phyloP scores from a whole-genome alignment of 2,329 filamentous ascomycete genomes.

The Fusarium temperatum region DNA sequence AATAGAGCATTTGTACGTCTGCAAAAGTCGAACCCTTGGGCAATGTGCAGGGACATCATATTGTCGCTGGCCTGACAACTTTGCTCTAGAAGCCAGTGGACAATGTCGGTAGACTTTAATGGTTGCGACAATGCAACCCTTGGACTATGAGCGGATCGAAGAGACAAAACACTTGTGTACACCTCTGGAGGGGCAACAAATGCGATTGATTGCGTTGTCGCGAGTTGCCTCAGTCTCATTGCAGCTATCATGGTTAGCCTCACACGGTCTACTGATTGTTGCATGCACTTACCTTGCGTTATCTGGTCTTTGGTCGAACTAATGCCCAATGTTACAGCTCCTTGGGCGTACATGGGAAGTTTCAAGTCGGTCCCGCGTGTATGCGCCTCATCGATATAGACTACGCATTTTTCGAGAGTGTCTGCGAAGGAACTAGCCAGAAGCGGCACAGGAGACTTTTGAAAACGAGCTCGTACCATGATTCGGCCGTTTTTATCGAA shows the following conservation, averaged over 20 bases:
- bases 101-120: conserved; percentile 30
- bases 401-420: conserved; percentile 59
- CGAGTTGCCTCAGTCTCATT: conserved; percentile 70
- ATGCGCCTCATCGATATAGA: conserved; percentile 70
- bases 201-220: conserved; percentile 61
- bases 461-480: conserved; percentile 33
- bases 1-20: conserved; percentile 60
- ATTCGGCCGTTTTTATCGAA: conserved; percentile 52
- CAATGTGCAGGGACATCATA: conserved; percentile 64
- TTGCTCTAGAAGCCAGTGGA: conserved; percentile 71
- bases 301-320: conserved; percentile 68
- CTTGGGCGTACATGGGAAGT: conserved; percentile 56
- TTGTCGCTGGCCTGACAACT: conserved; percentile 69
- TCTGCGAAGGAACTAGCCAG: conserved; percentile 64
- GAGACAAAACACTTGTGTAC: conserved; percentile 62
- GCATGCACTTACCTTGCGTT: conserved; percentile 60
- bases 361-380: conserved; percentile 69
- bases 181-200: conserved; percentile 70
- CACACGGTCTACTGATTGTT: accelerated
- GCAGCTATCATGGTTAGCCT: conserved; percentile 57
- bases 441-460: conserved; percentile 58
- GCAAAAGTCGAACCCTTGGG: conserved; percentile 70
- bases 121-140: background rate
- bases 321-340: conserved; percentile 65
- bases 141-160: conserved; percentile 47